A percentile compares a stretch with the other conserved stretches of the same genome.
Conservation (phyloP, 305 asterid species). For the Andrographis paniculata region DNA sequence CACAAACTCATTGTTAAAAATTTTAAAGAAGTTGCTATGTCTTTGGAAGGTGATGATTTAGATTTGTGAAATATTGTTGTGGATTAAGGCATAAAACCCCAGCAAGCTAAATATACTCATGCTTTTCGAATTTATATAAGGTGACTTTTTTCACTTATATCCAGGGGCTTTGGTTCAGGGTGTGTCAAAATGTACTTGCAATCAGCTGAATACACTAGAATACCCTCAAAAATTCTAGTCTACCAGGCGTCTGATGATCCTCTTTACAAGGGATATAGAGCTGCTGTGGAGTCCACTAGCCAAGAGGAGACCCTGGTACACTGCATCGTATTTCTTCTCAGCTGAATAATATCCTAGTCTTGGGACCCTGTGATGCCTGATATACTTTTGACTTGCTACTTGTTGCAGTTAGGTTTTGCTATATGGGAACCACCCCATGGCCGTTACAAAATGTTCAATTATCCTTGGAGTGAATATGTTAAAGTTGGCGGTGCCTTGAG, state of each 20-base stretch:
- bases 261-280: conserved; percentile 75
- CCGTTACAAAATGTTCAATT: conserved; percentile 71
- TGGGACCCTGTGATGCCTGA: neutral
- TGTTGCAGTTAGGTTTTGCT: conserved; percentile 65
- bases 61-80: neutral
- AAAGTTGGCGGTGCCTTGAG: conserved; percentile 85
- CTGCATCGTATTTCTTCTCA: neutral
- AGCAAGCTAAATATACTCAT: too few species aligned
- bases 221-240: conserved; percentile 76
- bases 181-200: conserved; percentile 67
- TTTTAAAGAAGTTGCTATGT: conserved; percentile 22
- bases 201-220: conserved; percentile 56
- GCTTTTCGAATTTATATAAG: too few species aligned
- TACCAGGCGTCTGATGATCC: conserved; percentile 93
- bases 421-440: conserved; percentile 98
- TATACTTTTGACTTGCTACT: neutral
- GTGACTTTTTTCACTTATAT: too few species aligned
- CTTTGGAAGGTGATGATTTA: conserved; percentile 57
- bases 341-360: neutral
- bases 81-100: too few species aligned
- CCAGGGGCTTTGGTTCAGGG: conserved; percentile 24
- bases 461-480: conserved; percentile 80
- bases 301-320: conserved; percentile 92
- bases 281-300: conserved; percentile 82
- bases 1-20: conserved; percentile 80